These are phyloP conservation scores for Fomitopsis pinicola DNA, from an alignment of 1,284 basidiomycete species.

Conservation along the genomic window DNA sequence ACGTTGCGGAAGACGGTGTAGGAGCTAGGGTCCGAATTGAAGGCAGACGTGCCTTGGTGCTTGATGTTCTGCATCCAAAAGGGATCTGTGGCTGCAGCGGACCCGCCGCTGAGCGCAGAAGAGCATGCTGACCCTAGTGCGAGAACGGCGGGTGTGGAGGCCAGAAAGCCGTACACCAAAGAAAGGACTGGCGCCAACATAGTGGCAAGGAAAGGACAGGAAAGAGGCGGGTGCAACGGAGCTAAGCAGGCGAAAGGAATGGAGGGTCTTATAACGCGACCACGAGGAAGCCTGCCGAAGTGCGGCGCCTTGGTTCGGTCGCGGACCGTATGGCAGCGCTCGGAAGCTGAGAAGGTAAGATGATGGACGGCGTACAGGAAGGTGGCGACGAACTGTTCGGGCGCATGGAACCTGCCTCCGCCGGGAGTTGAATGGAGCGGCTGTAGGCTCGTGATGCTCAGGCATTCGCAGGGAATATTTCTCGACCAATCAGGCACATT, in stretches of 20 bases:
- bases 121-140: conserved; percentile 39
- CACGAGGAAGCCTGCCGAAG: not conserved
- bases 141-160: conserved; percentile 16
- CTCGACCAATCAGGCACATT: no score
- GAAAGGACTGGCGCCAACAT: conserved; percentile 21
- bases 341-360: no score
- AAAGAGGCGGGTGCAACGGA: conserved; percentile 8
- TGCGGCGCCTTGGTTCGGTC: not conserved
- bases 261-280: not conserved
- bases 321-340: not conserved
- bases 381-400: no score
- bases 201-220: not conserved
- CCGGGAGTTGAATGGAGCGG: no score
- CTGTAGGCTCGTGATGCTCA: no score
- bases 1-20: conserved; percentile 79
- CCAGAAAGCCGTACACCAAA: conserved; percentile 19
- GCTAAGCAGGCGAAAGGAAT: not conserved
- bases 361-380: no score
- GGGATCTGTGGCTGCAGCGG: conserved; percentile 52
- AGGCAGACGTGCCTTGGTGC: conserved; percentile 59
- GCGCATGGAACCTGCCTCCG: no score
- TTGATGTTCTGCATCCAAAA: conserved; percentile 71
- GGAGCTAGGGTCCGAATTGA: conserved; percentile 45
- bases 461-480: no score
- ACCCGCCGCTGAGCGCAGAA: conserved; percentile 41